Percentiles rank a stretch among this genome's conserved stretches.
Evolutionary conservation across 1,139 yeast genomes (phyloP).

Genomic region (Hyphopichia burtonii): DNA sequence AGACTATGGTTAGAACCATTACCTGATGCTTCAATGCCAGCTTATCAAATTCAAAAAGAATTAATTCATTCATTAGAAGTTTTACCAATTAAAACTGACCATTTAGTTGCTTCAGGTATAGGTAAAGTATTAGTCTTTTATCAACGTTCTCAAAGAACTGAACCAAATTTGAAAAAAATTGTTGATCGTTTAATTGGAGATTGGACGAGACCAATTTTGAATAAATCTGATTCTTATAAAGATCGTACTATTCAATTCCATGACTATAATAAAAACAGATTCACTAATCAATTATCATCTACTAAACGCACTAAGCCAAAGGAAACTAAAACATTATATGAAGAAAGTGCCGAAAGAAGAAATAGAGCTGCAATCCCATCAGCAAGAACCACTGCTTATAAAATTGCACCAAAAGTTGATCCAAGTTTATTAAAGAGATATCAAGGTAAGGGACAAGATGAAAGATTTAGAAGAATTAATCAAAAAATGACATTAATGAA

Average conservation of each 20-base stretch:
- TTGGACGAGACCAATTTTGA: slow-evolving; percentile 98
- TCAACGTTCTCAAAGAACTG: slow-evolving; percentile 88
- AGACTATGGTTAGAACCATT: slow-evolving; percentile 97
- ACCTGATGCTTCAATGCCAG: slow-evolving; percentile 97
- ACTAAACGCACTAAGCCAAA: slow-evolving; percentile 29
- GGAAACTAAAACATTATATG: slow-evolving; percentile 65
- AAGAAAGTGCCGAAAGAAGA: slow-evolving; percentile 88
- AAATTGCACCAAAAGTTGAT: slow-evolving; percentile 83
- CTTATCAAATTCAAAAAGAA: slow-evolving; percentile 91
- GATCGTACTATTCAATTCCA: slow-evolving; percentile 76
- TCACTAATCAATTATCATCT: slow-evolving; percentile 46
- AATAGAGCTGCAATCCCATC: slow-evolving; percentile 94
- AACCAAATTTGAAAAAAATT: slow-evolving; percentile 75
- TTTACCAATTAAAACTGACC: slow-evolving; percentile 93
- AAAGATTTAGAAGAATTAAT: slow-evolving; percentile 72
- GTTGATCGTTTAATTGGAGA: slow-evolving; percentile 92
- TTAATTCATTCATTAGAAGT: slow-evolving; percentile 70
- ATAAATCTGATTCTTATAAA: slow-evolving; percentile 90
- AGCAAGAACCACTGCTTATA: slow-evolving; percentile 84
- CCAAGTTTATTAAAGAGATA: slow-evolving; percentile 40
- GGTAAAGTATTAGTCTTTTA: slow-evolving; percentile 95
- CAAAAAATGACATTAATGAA: slow-evolving; percentile 52
- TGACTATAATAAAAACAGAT: slow-evolving; percentile 64
- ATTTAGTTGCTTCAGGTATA: slow-evolving; percentile 88
- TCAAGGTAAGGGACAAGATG: slow-evolving; percentile 54